Base-by-base conservation (phyloP, 78 protist species). In the Creolimax fragrantissima region DNA sequence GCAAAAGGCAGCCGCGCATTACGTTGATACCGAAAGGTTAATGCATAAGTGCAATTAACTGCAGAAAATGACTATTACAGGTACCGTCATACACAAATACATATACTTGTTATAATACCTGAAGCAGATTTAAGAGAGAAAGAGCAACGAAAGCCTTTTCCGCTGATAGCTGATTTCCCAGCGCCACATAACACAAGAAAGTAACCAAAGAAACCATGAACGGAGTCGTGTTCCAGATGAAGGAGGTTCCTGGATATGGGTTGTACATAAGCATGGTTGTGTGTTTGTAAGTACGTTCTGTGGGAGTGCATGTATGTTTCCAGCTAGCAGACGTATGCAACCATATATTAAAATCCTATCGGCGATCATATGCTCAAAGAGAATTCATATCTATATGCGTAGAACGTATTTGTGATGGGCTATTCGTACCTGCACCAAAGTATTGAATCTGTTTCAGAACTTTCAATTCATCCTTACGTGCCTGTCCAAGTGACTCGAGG, bases 131-230 rank as follows among this genome's bases (percentile, higher is more conserved):
- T 93, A 97, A 96, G 35, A 96, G 92, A 24, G 97, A 44, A 3
- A 97, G 92, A 0, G 96, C n/a, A 3, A 97, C 96, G 93, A 97
- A 97, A 17, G 96, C 97, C 81, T 84, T 84, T 3, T 88, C 92
- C 3, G 98, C 94, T 2, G 97, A 95, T 44, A 97, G 91, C 2
- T 24, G 32, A 90, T 44, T 24, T 35, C 95, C 96, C 3, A 81
- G 42, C 24, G 90, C 32, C 36, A 85, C 41, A 45, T 85, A 97
- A 11, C 89, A 35, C 17, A 91, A 32, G 35, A 97, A 96, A 37
- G 96, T 95, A 43, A 42, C 44, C 4, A 95, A 93, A 3, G 94
- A 35, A 3, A 97, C 96, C 74, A 96, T 42, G 43, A 94, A 45
- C 3, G 97, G 97, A 7, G 95, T 35, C 90, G 93, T 41, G 37